Evolutionary conservation across 768 basidiomycete species (phyloP).

Genomic region (Lyophyllum shimeji): DNA sequence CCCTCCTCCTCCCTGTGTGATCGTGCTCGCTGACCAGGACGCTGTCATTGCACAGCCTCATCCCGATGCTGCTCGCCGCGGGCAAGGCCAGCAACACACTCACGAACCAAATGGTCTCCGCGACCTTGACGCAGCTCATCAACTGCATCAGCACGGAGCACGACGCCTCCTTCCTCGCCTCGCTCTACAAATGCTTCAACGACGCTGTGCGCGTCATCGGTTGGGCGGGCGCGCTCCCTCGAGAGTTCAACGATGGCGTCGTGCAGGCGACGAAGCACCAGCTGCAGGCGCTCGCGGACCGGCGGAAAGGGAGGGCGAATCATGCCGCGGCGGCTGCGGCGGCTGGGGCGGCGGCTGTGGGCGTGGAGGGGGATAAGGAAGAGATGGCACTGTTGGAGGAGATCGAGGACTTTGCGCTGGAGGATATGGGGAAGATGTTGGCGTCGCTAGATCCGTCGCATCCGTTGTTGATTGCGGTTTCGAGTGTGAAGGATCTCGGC

Average conservation of each 20-base stretch:
- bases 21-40: background rate
- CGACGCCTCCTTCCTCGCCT: constrained; percentile 76
- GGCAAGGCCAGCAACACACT: constrained; percentile 67
- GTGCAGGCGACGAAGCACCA: constrained; percentile 74
- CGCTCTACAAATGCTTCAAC: constrained; percentile 69
- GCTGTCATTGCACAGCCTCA: constrained; percentile 43
- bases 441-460: constrained; percentile 55
- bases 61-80: constrained; percentile 68
- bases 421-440: constrained; percentile 75
- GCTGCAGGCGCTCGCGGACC: constrained; percentile 66
- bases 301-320: constrained; percentile 54
- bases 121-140: constrained; percentile 66
- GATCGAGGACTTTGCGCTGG: constrained; percentile 79
- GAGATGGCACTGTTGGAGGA: constrained; percentile 75
- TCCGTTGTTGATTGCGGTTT: constrained; percentile 65
- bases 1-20: background rate
- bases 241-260: constrained; percentile 51
- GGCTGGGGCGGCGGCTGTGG: constrained; percentile 1
- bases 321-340: constrained; percentile 20
- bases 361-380: constrained; percentile 49
- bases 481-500: constrained; percentile 72
- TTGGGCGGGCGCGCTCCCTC: constrained; percentile 49
- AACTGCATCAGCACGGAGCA: constrained; percentile 63
- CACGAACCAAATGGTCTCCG: constrained; percentile 65
- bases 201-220: constrained; percentile 63